Evolutionary conservation across 176 grass and related monocot species (phyloP).

Genomic region (Triticum timopheevii): DNA sequence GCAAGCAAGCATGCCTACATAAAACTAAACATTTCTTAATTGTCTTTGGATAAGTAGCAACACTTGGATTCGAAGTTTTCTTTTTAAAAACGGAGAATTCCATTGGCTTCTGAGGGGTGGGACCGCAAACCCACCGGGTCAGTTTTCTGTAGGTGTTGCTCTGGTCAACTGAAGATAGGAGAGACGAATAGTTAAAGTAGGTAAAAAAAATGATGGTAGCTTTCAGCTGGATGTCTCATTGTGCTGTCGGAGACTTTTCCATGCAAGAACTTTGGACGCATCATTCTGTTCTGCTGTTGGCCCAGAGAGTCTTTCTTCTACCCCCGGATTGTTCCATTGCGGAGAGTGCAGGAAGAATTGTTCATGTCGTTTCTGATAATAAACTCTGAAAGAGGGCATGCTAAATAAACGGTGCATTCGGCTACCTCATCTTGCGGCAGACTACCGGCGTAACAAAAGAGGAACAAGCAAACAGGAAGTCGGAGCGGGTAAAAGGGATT

Average conservation of each 20-base stretch:
- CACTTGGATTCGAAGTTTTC: not conserved
- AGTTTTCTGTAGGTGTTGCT: not conserved
- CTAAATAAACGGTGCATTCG: not conserved
- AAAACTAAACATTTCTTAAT: not conserved
- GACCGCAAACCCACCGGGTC: slow-evolving; percentile 18
- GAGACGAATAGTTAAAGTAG: not conserved
- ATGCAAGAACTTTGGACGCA: slow-evolving; percentile 20
- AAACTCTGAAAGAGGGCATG: slow-evolving; percentile 6
- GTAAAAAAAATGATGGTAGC: slow-evolving; percentile 39
- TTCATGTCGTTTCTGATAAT: not conserved
- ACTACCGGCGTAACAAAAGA: too few species aligned
- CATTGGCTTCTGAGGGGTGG: not conserved
- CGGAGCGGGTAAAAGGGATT: not conserved
- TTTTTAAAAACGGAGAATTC: not conserved
- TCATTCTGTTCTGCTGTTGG: slow-evolving; percentile 3
- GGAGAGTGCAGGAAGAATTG: not conserved
- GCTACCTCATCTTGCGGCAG: too few species aligned
- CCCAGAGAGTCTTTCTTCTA: not conserved
- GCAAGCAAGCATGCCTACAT: not conserved
- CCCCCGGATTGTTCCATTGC: not conserved
- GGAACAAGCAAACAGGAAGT: too few species aligned
- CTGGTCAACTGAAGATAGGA: slow-evolving; percentile 35
- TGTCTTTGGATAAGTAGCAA: not conserved
- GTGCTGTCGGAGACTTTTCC: slow-evolving; percentile 36
- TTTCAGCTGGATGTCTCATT: slow-evolving; percentile 44